Evolutionary conservation across 768 basidiomycete genomes (phyloP).

Genomic region (Hericium alpestre): DNA sequence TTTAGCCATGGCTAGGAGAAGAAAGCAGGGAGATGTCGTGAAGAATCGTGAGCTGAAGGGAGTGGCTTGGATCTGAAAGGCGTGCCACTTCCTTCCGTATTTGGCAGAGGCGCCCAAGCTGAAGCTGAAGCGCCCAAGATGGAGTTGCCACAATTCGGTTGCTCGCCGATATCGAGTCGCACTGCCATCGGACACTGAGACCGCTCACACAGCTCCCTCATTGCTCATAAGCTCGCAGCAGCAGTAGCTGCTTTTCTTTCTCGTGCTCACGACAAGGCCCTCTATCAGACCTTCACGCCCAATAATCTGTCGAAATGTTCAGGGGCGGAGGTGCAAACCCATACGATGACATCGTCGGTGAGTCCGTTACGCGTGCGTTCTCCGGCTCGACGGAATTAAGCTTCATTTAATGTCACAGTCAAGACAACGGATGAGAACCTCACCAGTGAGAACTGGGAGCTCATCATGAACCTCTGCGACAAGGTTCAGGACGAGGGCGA

Average conservation of each 20-base stretch:
- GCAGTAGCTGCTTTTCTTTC: no score
- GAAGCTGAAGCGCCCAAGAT: no score
- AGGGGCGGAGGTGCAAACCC: constrained; percentile 50
- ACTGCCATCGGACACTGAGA: no score
- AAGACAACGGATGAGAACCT: constrained; percentile 98
- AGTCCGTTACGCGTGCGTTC: constrained; percentile 16
- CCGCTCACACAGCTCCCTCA: no score
- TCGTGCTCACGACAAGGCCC: no score
- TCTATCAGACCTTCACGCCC: background rate
- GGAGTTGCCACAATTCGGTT: no score
- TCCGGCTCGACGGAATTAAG: background rate
- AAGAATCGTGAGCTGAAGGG: background rate
- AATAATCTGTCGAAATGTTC: constrained; percentile 41
- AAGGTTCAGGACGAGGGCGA: constrained; percentile 88
- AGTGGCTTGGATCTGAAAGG: background rate
- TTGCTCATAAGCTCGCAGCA: no score
- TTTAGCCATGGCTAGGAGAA: constrained; percentile 22
- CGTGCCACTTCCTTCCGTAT: background rate
- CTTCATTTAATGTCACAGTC: constrained; percentile 28
- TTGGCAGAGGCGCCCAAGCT: background rate
- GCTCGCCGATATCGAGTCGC: no score
- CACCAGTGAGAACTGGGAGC: constrained; percentile 91
- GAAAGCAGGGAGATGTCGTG: background rate
- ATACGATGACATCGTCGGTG: constrained; percentile 85
- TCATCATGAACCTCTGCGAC: constrained; percentile 90